A percentile compares a stretch with the other conserved stretches of the same genome.
Conservation (phyloP, 768 basidiomycete species). For the Lentinula lateritia region DNA sequence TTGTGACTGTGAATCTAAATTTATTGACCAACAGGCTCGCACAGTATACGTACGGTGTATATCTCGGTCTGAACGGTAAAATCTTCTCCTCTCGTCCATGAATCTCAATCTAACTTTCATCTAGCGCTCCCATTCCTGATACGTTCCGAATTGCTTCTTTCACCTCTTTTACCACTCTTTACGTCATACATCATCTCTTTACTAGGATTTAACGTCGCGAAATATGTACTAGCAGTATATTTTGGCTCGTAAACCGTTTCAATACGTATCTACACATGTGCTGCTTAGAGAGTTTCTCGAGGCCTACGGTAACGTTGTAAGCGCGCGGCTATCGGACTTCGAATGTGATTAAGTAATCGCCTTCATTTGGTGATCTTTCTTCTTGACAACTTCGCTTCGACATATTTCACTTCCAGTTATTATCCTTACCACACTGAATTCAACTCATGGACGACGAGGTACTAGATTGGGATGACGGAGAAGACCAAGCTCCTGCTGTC, state of each 20-base stretch:
- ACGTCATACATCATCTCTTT: constrained; percentile 81
- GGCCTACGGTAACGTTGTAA: not conserved
- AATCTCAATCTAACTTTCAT: constrained; percentile 11
- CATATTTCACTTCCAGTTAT: not conserved
- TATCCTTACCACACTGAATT: not conserved
- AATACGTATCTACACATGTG: not conserved
- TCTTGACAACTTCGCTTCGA: not conserved
- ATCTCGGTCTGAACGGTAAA: constrained; percentile 78
- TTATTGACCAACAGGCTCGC: constrained; percentile 48
- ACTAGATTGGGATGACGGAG: constrained; percentile 47
- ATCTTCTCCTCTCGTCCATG: constrained; percentile 5
- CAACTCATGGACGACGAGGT: constrained; percentile 37
- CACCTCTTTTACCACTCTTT: constrained; percentile 84
- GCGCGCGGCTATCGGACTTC: not conserved
- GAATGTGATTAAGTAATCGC: not conserved
- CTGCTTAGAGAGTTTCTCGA: not conserved
- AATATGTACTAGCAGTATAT: constrained; percentile 73
- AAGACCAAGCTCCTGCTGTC: constrained; percentile 18
- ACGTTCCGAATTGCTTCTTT: constrained; percentile 84
- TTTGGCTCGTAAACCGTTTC: constrained; percentile 44
- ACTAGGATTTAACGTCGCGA: constrained; percentile 87
- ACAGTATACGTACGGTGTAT: constrained; percentile 90
- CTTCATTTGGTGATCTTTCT: not conserved
- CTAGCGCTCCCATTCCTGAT: constrained; percentile 91
- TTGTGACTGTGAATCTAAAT: not conserved